Conservation (phyloP, 1,139 yeast genomes). For the Kodamaea ohmeri region DNA sequence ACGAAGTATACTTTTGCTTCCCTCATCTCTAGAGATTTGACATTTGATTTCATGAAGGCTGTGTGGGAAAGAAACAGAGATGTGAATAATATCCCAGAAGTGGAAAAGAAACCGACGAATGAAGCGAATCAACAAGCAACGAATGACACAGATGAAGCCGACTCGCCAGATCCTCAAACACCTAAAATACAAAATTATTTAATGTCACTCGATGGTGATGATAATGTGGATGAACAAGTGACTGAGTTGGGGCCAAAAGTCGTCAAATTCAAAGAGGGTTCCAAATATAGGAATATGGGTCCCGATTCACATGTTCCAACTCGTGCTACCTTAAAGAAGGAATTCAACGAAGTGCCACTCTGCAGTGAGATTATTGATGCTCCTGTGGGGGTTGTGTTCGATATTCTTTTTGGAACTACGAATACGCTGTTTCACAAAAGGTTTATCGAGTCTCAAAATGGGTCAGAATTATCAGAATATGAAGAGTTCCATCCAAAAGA, state of each 20-base stretch:
- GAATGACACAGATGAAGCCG: slow-evolving; percentile 11
- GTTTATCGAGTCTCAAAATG: slow-evolving; percentile 45
- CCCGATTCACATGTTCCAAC: slow-evolving; percentile 42
- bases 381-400: slow-evolving; percentile 51
- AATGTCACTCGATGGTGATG: slow-evolving; percentile 25
- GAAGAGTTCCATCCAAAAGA: slow-evolving; percentile 35
- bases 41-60: slow-evolving; percentile 63
- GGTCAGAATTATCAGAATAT: slow-evolving; percentile 44
- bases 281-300: slow-evolving; percentile 38
- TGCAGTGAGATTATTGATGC: slow-evolving; percentile 37
- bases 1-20: slow-evolving; percentile 80
- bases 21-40: slow-evolving; percentile 76
- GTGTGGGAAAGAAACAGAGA: slow-evolving; percentile 46
- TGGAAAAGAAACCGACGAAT: not conserved
- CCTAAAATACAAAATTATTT: slow-evolving; percentile 21
- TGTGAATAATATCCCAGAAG: not conserved
- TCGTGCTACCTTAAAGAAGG: slow-evolving; percentile 19
- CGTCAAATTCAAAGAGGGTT: slow-evolving; percentile 29
- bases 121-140: slow-evolving; percentile 10
- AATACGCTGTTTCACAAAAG: slow-evolving; percentile 39
- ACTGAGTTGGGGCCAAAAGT: slow-evolving; percentile 16
- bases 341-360: slow-evolving; percentile 33
- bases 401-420: slow-evolving; percentile 44
- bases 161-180: slow-evolving; percentile 7
- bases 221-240: slow-evolving; percentile 15